These are phyloP conservation scores for Colletotrichum simmondsii DNA, from an alignment of 2,329 filamentous ascomycete species.

Conservation along the genomic window DNA sequence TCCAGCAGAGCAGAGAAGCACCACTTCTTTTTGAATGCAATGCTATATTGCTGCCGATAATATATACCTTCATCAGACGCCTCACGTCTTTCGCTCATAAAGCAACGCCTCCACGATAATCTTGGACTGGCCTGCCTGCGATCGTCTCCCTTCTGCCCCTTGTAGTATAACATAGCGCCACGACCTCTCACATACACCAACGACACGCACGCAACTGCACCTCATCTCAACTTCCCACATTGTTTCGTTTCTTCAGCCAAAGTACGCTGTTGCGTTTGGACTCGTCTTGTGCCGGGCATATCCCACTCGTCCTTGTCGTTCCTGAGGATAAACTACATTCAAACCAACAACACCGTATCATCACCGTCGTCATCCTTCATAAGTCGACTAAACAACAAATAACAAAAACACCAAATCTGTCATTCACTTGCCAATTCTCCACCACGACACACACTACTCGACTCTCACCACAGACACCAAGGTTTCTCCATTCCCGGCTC, in stretches of 20 bases:
- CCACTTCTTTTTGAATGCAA: slow-evolving; percentile 32
- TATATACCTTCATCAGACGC: slow-evolving; percentile 39
- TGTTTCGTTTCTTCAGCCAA: slow-evolving; percentile 31
- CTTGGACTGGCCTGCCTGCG: slow-evolving; percentile 20
- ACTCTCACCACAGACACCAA: slow-evolving; percentile 17
- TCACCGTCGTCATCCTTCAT: slow-evolving; percentile 12
- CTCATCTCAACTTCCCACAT: slow-evolving; percentile 28
- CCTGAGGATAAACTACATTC: background rate
- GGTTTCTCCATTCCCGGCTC: slow-evolving; percentile 32
- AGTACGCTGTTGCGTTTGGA: slow-evolving; percentile 14
- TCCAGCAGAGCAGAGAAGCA: slow-evolving; percentile 28
- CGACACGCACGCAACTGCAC: slow-evolving; percentile 17
- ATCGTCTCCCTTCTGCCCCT: slow-evolving; percentile 19
- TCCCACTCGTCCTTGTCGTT: slow-evolving; percentile 12
- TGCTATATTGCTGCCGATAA: slow-evolving; percentile 38
- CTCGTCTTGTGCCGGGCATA: slow-evolving; percentile 9
- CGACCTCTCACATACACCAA: slow-evolving; percentile 15
- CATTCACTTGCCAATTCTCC: background rate
- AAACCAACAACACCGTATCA: background rate
- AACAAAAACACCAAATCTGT: background rate
- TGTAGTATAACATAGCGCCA: slow-evolving; percentile 29
- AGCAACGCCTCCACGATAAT: slow-evolving; percentile 34
- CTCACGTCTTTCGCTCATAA: slow-evolving; percentile 31
- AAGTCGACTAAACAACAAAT: background rate
- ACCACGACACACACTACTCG: slow-evolving; percentile 1